These are phyloP conservation scores for Ramalina intermedia DNA, from an alignment of 495 filamentous ascomycete genomes.

Conservation along the genomic window DNA sequence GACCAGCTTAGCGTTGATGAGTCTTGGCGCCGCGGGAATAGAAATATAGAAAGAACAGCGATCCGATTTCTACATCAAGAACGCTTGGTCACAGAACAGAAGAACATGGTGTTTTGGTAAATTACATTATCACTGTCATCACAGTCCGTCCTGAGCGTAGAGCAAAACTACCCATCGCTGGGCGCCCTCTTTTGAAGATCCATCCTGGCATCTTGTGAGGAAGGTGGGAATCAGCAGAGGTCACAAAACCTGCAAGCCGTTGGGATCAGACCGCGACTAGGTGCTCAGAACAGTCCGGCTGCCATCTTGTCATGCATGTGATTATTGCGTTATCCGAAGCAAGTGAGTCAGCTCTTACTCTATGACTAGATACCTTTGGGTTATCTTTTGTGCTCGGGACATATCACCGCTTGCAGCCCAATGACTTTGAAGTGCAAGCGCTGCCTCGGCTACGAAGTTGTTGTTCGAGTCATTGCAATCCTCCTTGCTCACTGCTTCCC, in stretches of 20 bases:
- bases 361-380: constrained; percentile 44
- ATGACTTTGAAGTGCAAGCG: constrained; percentile 57
- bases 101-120: too few species aligned
- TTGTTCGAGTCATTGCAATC: constrained; percentile 27
- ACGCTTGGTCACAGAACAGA: too few species aligned
- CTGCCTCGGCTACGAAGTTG: constrained; percentile 58
- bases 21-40: too few species aligned
- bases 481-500: constrained; percentile 17
- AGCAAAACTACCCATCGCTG: constrained; percentile 54
- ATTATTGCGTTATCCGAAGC: neutral
- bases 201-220: constrained; percentile 48
- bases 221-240: constrained; percentile 69
- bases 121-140: too few species aligned
- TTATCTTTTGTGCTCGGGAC: constrained; percentile 38
- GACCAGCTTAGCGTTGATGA: too few species aligned
- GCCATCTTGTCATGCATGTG: neutral
- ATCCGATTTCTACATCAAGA: too few species aligned
- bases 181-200: constrained; percentile 62
- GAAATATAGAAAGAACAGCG: too few species aligned
- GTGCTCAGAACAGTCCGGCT: neutral
- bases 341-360: constrained; percentile 10
- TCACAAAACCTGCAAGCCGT: constrained; percentile 31
- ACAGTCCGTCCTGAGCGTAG: constrained; percentile 48
- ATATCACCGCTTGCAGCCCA: constrained; percentile 49
- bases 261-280: neutral